Evolutionary conservation across 768 basidiomycete species (phyloP).

Genomic region (Trametes meyenii): DNA sequence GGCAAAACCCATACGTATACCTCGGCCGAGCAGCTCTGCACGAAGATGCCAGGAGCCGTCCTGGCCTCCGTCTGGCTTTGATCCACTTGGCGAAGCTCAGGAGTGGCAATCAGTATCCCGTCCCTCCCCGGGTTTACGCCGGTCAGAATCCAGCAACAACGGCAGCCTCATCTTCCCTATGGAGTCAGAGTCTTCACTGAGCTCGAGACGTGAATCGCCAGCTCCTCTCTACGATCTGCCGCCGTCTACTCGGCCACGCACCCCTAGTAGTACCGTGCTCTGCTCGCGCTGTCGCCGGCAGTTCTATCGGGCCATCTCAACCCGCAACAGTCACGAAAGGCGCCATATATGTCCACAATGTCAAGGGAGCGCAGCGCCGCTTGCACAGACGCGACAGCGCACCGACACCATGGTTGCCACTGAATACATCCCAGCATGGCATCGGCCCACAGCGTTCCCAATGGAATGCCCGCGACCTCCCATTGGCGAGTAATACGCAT

Average conservation of each 20-base stretch:
- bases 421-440: slow-evolving; percentile 14
- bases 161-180: slow-evolving; percentile 15
- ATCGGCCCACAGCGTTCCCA: neutral
- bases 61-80: neutral
- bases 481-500: neutral
- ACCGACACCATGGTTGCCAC: neutral
- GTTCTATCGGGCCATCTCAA: neutral
- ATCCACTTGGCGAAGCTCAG: neutral
- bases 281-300: slow-evolving; percentile 3
- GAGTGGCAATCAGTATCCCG: neutral
- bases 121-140: neutral
- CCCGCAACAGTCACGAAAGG: neutral
- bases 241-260: neutral
- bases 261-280: neutral
- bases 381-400: neutral
- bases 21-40: neutral
- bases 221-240: slow-evolving; percentile 9
- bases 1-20: slow-evolving; percentile 1
- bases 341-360: neutral
- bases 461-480: neutral
- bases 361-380: neutral
- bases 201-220: neutral
- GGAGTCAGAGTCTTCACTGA: slow-evolving; percentile 6
- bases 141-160: slow-evolving; percentile 1
- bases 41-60: neutral